Conservation (phyloP, 2,329 filamentous ascomycete species). For the Xylariaceae sp. region DNA sequence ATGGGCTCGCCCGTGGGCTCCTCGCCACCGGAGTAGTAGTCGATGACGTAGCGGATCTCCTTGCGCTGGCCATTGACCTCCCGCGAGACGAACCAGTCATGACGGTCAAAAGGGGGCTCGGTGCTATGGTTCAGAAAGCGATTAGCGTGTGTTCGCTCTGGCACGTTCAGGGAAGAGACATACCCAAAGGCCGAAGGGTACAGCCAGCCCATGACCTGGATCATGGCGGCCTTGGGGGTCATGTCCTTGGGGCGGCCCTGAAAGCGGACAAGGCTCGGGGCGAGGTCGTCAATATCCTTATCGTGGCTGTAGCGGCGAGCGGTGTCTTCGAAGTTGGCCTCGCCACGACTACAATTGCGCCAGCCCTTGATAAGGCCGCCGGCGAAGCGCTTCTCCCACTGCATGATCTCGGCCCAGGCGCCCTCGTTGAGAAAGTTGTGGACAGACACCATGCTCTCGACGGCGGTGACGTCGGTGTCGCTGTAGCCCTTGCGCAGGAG, state of each 20-base stretch:
- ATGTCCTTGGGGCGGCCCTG: constrained; percentile 84
- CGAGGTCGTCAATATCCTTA: constrained; percentile 48
- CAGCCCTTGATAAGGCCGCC: constrained; percentile 69
- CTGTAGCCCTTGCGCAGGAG: constrained; percentile 93
- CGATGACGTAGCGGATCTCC: constrained; percentile 91
- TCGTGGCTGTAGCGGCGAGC: constrained; percentile 43
- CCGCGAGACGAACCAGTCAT: constrained; percentile 92
- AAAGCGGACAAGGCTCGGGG: constrained; percentile 78
- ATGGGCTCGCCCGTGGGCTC: constrained; percentile 86
- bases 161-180: constrained; percentile 24
- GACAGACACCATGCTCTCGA: constrained; percentile 94
- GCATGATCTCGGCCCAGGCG: constrained; percentile 91
- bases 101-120: constrained; percentile 88
- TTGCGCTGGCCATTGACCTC: constrained; percentile 62
- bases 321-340: constrained; percentile 52
- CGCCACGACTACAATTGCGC: constrained; percentile 69
- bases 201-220: constrained; percentile 73
- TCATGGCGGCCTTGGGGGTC: constrained; percentile 85
- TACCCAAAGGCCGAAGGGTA: constrained; percentile 78
- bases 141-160: not conserved
- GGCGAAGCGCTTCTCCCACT: constrained; percentile 85
- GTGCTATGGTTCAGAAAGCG: constrained; percentile 44
- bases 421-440: constrained; percentile 99
- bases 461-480: constrained; percentile 87
- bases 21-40: constrained; percentile 84